phyloP scores from a whole-genome alignment of 2,329 filamentous ascomycete genomes.

The Lizonia empirigonia region DNA sequence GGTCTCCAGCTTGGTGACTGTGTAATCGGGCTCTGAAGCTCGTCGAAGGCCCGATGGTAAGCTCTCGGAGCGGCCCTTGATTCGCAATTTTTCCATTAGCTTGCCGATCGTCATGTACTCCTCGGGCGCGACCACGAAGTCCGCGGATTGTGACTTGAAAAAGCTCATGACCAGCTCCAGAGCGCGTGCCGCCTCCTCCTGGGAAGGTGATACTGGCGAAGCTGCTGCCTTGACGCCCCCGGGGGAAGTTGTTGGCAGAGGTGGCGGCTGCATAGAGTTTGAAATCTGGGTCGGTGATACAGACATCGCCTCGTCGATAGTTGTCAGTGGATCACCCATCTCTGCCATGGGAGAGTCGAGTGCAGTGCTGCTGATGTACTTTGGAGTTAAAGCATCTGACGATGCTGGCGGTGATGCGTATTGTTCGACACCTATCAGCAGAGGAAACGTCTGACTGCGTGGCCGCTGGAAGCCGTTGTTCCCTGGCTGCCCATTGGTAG shows the following conservation, averaged over 20 bases:
- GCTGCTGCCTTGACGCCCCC: conserved; percentile 28
- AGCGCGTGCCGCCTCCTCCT: conserved; percentile 83
- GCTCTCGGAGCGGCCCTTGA: conserved; percentile 60
- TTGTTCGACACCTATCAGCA: conserved; percentile 66
- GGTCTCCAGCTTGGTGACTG: conserved; percentile 37
- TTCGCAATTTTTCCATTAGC: conserved; percentile 82
- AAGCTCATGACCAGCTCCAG: conserved; percentile 82
- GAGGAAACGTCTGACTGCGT: conserved; percentile 86
- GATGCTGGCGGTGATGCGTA: conserved; percentile 58
- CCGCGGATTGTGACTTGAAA: conserved; percentile 72
- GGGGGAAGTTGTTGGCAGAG: conserved; percentile 49
- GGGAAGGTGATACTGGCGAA: conserved; percentile 68
- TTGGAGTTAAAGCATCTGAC: conserved; percentile 62
- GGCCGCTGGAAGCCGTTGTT: conserved; percentile 70
- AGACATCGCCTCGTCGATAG: conserved; percentile 51
- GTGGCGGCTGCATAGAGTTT: conserved; percentile 54
- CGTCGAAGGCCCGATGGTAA: conserved; percentile 43
- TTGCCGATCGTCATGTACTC: conserved; percentile 80
- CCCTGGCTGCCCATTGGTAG: conserved; percentile 53
- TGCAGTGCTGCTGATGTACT: conserved; percentile 55
- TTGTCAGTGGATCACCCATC: conserved; percentile 46
- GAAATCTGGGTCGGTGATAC: conserved; percentile 43
- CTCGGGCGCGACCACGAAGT: conserved; percentile 74
- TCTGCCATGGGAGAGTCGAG: conserved; percentile 60
- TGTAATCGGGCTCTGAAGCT: conserved; percentile 44